Conservation (phyloP, 163 green algal species). For the Scenedesmus sp. region DNA sequence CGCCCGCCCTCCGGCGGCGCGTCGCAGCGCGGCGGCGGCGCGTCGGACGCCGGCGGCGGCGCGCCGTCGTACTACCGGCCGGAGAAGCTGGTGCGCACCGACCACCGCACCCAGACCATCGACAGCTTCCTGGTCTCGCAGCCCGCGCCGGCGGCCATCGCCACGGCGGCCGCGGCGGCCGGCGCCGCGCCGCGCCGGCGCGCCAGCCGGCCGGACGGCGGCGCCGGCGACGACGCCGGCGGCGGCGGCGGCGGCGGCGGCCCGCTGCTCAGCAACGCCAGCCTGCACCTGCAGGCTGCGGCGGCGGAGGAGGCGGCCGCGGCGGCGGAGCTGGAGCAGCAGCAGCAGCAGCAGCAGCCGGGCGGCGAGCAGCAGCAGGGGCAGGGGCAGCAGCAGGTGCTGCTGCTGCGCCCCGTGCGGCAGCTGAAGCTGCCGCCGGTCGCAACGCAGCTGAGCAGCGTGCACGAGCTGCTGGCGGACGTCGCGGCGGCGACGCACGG, state of each 20-base stretch:
- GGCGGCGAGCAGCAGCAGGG: conserved; percentile 3
- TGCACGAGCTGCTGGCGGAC: conserved; percentile 65
- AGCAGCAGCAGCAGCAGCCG: conserved; percentile 3
- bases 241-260: not conserved
- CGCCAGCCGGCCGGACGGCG: too few relatives aligned
- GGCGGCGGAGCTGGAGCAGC: conserved; percentile 34
- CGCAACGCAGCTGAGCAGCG: conserved; percentile 55
- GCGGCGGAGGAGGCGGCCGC: conserved; percentile 23
- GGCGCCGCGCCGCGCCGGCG: not conserved
- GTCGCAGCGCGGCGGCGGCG: not conserved
- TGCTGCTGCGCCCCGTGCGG: not conserved
- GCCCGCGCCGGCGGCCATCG: conserved; percentile 34
- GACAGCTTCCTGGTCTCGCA: conserved; percentile 52
- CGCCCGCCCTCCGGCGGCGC: not conserved
- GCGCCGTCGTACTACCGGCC: conserved; percentile 41
- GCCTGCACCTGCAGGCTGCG: conserved; percentile 27
- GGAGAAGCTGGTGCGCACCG: conserved; percentile 74
- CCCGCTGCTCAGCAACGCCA: conserved; percentile 29
- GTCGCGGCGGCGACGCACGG: conserved; percentile 50
- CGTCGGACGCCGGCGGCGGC: not conserved
- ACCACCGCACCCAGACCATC: conserved; percentile 53
- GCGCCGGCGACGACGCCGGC: not conserved
- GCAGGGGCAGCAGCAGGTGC: conserved; percentile 24
- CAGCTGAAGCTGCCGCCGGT: conserved; percentile 16
- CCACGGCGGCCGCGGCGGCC: conserved; percentile 32